phyloP scores from a whole-genome alignment of 1,139 yeast genomes.

The Hyphopichia burtonii region DNA sequence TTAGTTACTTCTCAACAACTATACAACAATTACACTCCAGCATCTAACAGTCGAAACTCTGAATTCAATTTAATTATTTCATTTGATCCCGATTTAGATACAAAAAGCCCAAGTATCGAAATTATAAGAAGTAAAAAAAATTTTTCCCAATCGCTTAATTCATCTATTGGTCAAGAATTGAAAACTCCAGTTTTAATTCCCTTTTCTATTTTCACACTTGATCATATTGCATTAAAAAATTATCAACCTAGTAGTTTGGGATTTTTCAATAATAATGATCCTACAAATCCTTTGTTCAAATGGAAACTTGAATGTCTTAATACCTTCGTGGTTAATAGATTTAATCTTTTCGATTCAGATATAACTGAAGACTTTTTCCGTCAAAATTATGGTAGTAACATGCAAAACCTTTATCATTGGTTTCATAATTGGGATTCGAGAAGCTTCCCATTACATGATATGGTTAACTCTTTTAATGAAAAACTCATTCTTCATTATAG shows the following conservation, averaged over 20 bases:
- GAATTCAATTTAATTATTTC: conserved; percentile 52
- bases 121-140: conserved; percentile 22
- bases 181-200: conserved; percentile 40
- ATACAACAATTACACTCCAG: conserved; percentile 35
- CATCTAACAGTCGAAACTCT: conserved; percentile 17
- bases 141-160: background rate
- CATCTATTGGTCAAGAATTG: conserved; percentile 5
- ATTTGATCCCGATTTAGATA: conserved; percentile 55
- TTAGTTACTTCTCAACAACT: conserved; percentile 42
- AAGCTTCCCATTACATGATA: conserved; percentile 13
- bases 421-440: conserved; percentile 20
- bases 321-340: conserved; percentile 29
- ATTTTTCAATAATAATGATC: conserved; percentile 15
- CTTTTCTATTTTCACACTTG: conserved; percentile 36
- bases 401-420: conserved; percentile 26
- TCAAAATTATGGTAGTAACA: conserved; percentile 28
- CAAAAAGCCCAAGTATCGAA: conserved; percentile 39
- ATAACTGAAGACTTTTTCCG: conserved; percentile 19
- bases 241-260: conserved; percentile 23
- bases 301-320: conserved; percentile 38
- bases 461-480: conserved; percentile 18
- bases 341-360: conserved; percentile 18
- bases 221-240: conserved; percentile 28
- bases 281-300: conserved; percentile 19
- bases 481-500: conserved; percentile 19